phyloP scores from a whole-genome alignment of 2,329 filamentous ascomycete species.

The Paecilomyces variotii region DNA sequence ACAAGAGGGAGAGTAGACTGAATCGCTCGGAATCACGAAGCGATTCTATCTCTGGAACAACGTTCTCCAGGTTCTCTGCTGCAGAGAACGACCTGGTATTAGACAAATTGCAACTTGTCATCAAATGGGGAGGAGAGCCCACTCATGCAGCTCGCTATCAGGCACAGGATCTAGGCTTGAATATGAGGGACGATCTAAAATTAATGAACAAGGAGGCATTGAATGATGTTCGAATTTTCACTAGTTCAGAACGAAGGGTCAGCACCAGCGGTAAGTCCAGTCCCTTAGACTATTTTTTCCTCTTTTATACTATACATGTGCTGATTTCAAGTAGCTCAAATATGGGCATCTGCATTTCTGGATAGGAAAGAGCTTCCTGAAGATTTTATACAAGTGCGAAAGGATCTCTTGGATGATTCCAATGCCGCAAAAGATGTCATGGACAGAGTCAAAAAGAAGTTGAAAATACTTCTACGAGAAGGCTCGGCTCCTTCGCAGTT shows the following conservation, averaged over 20 bases:
- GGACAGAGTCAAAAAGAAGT: conserved; percentile 99
- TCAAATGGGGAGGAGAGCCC: conserved; percentile 98
- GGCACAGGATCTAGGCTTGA: conserved; percentile 86
- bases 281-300: too few species aligned
- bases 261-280: conserved; percentile 61
- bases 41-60: conserved; percentile 82
- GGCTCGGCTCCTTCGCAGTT: conserved; percentile 94
- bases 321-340: conserved; percentile 57
- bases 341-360: conserved; percentile 85
- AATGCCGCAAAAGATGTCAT: conserved; percentile 98
- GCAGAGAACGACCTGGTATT: conserved; percentile 87
- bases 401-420: conserved; percentile 91
- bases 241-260: conserved; percentile 88
- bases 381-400: conserved; percentile 82
- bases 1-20: conserved; percentile 20
- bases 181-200: conserved; percentile 90
- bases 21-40: conserved; percentile 55
- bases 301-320: neutral
- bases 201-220: conserved; percentile 87
- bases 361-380: conserved; percentile 76
- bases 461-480: conserved; percentile 83
- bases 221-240: conserved; percentile 89
- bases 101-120: conserved; percentile 93
- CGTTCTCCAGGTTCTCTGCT: conserved; percentile 87
- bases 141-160: conserved; percentile 97